phyloP scores from a whole-genome alignment of 1,284 basidiomycete species.

The Apiotrichum porosum region DNA sequence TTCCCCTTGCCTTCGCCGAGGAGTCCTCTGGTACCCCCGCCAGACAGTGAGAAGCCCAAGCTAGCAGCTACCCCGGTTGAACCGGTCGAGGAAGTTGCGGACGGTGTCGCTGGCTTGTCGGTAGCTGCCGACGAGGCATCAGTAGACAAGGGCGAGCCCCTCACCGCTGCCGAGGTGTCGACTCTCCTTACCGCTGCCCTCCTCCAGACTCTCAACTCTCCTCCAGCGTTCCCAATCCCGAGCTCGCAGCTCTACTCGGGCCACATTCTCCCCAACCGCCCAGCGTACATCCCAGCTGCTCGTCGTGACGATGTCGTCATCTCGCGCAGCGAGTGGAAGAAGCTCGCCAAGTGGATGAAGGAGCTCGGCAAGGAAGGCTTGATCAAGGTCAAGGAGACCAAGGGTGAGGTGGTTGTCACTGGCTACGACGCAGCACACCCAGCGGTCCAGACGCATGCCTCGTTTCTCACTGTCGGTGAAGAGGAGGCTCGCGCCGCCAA shows the following conservation, averaged over 20 bases:
- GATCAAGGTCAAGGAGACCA: slow-evolving; percentile 65
- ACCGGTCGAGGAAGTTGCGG: slow-evolving; percentile 55
- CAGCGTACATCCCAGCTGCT: slow-evolving; percentile 57
- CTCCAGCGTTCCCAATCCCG: slow-evolving; percentile 64
- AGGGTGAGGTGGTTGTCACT: slow-evolving; percentile 52
- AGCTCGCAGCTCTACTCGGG: slow-evolving; percentile 70
- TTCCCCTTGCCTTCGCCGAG: slow-evolving; percentile 31
- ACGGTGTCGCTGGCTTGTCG: slow-evolving; percentile 44
- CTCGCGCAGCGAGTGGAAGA: slow-evolving; percentile 59
- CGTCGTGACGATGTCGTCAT: slow-evolving; percentile 58
- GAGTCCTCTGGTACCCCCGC: slow-evolving; percentile 22
- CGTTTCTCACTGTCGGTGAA: slow-evolving; percentile 61
- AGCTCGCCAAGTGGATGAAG: slow-evolving; percentile 73
- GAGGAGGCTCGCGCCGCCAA: slow-evolving; percentile 52
- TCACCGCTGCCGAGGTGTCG: slow-evolving; percentile 53
- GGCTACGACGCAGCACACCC: slow-evolving; percentile 56
- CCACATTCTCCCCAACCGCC: slow-evolving; percentile 71
- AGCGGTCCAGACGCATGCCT: slow-evolving; percentile 54
- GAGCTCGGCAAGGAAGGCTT: slow-evolving; percentile 64
- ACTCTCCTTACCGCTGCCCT: slow-evolving; percentile 62
- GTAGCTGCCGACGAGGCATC: slow-evolving; percentile 12
- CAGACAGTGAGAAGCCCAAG: slow-evolving; percentile 3
- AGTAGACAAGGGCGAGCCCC: slow-evolving; percentile 14
- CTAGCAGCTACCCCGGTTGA: slow-evolving; percentile 25
- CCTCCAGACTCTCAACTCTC: slow-evolving; percentile 57